phyloP scores from a whole-genome alignment of 2,329 filamentous ascomycete genomes.

The Alternaria rosae region DNA sequence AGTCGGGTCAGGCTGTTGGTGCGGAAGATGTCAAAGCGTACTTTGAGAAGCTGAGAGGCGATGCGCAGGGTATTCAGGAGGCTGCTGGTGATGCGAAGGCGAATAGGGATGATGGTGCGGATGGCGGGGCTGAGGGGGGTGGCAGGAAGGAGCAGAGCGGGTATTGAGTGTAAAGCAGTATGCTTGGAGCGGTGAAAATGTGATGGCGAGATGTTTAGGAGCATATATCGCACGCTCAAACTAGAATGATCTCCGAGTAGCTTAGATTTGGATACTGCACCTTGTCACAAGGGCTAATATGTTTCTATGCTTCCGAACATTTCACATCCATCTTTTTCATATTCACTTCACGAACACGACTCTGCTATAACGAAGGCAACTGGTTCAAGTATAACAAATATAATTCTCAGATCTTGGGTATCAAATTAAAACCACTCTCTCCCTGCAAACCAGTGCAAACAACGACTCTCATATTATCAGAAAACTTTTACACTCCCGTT shows the following conservation, averaged over 20 bases:
- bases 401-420: constrained; percentile 4
- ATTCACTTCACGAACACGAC: not conserved
- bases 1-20: constrained; percentile 85
- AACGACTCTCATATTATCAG: not conserved
- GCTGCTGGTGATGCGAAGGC: constrained; percentile 42
- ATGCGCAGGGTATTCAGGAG: constrained; percentile 72
- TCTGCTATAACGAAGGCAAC: not conserved
- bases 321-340: not conserved
- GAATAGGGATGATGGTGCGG: constrained; percentile 33
- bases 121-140: constrained; percentile 32
- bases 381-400: not conserved
- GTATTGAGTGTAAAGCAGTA: constrained; percentile 32
- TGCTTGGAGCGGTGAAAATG: not conserved
- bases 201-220: not conserved
- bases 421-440: not conserved
- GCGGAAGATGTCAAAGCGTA: constrained; percentile 97
- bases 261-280: not conserved
- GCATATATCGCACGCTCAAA: not conserved
- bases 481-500: not conserved
- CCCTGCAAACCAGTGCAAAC: not conserved
- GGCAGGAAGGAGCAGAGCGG: constrained; percentile 51
- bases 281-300: no score
- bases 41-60: constrained; percentile 92
- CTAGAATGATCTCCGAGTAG: not conserved
- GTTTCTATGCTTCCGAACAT: not conserved